phyloP scores from a whole-genome alignment of 106 monocot genomes.

The Dioscorea alata region DNA sequence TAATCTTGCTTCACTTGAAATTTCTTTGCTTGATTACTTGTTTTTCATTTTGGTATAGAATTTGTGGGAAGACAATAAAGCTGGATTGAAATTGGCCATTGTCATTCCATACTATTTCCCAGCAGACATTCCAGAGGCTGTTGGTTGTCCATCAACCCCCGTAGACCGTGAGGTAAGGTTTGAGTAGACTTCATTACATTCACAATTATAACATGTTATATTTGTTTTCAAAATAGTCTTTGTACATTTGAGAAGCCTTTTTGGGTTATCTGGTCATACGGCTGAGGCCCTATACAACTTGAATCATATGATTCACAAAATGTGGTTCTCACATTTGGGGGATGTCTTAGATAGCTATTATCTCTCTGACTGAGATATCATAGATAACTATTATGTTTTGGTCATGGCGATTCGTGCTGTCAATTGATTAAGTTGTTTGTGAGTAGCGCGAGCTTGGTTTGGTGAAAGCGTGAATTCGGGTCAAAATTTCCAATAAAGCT shows the following conservation, averaged over 20 bases:
- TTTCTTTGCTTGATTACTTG: background rate
- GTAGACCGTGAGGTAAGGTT: slow-evolving; percentile 46
- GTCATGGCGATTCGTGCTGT: no score
- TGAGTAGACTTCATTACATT: background rate
- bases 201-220: background rate
- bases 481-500: no score
- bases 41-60: slow-evolving; percentile 22
- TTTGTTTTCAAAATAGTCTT: background rate
- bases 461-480: no score
- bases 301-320: background rate
- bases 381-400: no score
- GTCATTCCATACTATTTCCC: slow-evolving; percentile 48
- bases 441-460: no score
- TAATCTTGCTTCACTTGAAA: background rate
- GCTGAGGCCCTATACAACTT: background rate
- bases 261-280: background rate
- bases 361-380: background rate
- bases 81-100: slow-evolving; percentile 40
- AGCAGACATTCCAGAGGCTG: slow-evolving; percentile 30
- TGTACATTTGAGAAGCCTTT: background rate
- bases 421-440: no score
- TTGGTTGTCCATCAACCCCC: slow-evolving; percentile 31
- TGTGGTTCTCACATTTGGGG: background rate
- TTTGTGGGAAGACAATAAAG: slow-evolving; percentile 53
- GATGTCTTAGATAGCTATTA: background rate